Percentiles rank a stretch among this genome's conserved stretches.
These are phyloP conservation scores for Naematelia aurantialba DNA, from an alignment of 768 basidiomycete species.

Conservation along the genomic window DNA sequence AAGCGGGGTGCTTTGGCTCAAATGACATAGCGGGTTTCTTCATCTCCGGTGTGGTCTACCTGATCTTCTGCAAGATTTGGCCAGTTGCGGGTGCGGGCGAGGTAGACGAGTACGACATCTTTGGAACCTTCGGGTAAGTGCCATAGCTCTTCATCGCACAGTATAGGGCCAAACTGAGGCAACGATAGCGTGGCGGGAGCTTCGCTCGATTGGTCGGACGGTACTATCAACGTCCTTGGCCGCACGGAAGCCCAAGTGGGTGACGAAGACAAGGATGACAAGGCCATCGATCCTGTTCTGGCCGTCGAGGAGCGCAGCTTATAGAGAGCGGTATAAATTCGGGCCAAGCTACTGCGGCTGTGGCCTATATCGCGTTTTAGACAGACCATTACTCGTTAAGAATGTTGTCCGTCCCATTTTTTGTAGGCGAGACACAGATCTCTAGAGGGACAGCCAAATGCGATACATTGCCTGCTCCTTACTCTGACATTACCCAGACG, in stretches of 20 bases:
- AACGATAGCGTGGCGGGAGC: neutral
- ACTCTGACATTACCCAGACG: no score
- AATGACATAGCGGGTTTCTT: conserved; percentile 19
- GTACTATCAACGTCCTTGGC: neutral
- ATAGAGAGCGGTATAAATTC: no score
- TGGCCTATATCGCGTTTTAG: neutral
- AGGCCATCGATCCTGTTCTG: neutral
- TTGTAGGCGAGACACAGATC: no score
- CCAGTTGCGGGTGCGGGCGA: conserved; percentile 23
- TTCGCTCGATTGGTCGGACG: neutral
- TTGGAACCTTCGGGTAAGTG: conserved; percentile 35
- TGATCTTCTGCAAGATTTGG: conserved; percentile 24
- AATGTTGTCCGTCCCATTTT: neutral
- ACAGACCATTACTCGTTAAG: neutral
- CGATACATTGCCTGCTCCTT: no score
- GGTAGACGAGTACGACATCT: conserved; percentile 35
- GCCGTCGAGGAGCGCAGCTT: neutral
- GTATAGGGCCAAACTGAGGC: neutral
- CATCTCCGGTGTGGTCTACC: conserved; percentile 25
- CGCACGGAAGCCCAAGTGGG: neutral
- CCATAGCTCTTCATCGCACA: neutral
- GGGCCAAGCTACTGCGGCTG: neutral
- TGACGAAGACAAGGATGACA: neutral
- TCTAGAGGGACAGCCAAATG: no score
- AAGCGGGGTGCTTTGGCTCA: neutral